Conservation (phyloP, 768 basidiomycete species). For the Collybia sp. region DNA sequence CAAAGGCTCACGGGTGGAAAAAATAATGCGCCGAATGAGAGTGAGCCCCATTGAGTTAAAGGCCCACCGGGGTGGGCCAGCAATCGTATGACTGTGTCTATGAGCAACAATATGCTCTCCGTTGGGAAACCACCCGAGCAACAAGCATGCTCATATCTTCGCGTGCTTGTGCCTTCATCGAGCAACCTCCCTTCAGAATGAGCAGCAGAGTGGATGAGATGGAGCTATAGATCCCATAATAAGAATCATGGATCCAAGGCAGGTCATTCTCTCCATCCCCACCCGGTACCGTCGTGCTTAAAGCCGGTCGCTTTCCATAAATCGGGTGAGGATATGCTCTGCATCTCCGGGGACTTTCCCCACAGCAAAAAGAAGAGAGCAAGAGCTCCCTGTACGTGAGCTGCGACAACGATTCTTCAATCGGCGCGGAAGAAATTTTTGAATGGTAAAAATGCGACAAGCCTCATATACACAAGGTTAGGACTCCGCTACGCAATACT, state of each 20-base stretch:
- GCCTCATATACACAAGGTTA: conserved; percentile 9
- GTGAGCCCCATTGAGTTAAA: conserved; percentile 92
- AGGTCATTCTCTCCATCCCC: conserved; percentile 49
- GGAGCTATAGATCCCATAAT: conserved; percentile 30
- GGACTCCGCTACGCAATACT: conserved; percentile 17
- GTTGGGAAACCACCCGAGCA: conserved; percentile 37
- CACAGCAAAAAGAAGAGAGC: conserved; percentile 60
- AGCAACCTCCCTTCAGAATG: conserved; percentile 25
- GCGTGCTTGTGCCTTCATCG: conserved; percentile 46
- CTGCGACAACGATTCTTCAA: conserved; percentile 86
- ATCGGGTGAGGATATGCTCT: conserved; percentile 55
- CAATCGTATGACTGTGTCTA: conserved; percentile 89
- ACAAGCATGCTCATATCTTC: conserved; percentile 73
- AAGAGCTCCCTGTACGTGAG: conserved; percentile 59
- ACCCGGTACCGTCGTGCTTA: conserved; percentile 63
- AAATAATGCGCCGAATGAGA: conserved; percentile 74
- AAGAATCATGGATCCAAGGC: conserved; percentile 13
- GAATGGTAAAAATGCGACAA: conserved; percentile 19
- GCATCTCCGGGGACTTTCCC: conserved; percentile 94
- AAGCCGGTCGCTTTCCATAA: conserved; percentile 71
- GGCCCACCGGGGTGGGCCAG: conserved; percentile 33
- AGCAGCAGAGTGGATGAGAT: conserved; percentile 57
- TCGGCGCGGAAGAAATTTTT: conserved; percentile 38
- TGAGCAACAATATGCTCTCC: conserved; percentile 64
- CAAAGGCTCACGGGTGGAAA: conserved; percentile 44